Percentiles rank a stretch among this genome's conserved stretches.
phyloP scores from a whole-genome alignment of 164 flowering plant genomes.

The Amborella trichopoda region DNA sequence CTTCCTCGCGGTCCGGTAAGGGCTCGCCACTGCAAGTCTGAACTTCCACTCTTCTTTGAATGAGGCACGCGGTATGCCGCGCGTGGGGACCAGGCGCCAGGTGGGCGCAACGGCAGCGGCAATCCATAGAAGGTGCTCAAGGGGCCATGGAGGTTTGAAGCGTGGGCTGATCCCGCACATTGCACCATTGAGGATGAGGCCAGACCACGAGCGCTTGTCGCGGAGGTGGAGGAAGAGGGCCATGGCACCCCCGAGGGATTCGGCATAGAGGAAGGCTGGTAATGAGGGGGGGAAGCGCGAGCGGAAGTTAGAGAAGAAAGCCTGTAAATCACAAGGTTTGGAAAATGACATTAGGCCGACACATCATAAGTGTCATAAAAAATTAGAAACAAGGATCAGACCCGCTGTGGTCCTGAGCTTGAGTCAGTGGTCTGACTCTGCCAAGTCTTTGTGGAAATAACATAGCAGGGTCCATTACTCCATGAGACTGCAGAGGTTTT shows the following conservation, averaged over 20 bases:
- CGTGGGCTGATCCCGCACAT: constrained; percentile 90
- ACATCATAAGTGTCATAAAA: too few species aligned
- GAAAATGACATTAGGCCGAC: too few species aligned
- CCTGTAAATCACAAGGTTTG: too few species aligned
- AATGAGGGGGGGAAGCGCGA: constrained; percentile 25
- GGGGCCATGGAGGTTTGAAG: constrained; percentile 96
- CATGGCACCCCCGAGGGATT: constrained; percentile 94
- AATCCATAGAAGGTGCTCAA: constrained; percentile 61
- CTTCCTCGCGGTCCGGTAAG: constrained; percentile 31
- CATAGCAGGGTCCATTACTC: too few species aligned
- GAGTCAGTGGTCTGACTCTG: too few species aligned
- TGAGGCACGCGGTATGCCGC: constrained; percentile 59
- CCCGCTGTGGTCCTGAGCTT: too few species aligned
- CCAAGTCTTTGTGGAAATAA: too few species aligned
- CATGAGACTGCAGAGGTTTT: too few species aligned
- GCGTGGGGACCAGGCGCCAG: constrained; percentile 84
- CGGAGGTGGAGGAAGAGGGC: constrained; percentile 64
- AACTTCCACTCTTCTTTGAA: constrained; percentile 92
- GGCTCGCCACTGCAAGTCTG: constrained; percentile 53
- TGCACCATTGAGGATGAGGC: constrained; percentile 79
- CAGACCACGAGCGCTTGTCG: constrained; percentile 36
- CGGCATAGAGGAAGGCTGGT: constrained; percentile 76
- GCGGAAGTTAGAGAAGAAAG: constrained; percentile 58
- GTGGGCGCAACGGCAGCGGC: constrained; percentile 59
- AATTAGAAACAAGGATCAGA: too few species aligned